Conservation (phyloP, 2,329 filamentous ascomycete genomes). For the Fusarium keratoplasticum region DNA sequence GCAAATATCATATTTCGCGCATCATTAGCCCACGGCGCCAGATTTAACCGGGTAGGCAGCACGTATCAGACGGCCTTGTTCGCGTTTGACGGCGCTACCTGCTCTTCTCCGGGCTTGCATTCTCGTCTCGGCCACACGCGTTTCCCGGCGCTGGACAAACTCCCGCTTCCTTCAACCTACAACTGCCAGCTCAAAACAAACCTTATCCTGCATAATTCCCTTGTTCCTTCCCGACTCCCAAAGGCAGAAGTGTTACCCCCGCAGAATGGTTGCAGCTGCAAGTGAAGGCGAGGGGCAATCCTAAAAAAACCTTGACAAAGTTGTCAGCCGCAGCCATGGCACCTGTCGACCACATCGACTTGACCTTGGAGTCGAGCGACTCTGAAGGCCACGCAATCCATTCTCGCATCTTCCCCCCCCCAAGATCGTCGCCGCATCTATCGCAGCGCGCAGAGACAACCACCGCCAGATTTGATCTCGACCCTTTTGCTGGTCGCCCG, state of each 20-base stretch:
- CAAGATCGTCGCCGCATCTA: background rate
- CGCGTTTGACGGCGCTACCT: slow-evolving; percentile 7
- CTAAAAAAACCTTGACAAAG: slow-evolving; percentile 42
- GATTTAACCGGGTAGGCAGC: background rate
- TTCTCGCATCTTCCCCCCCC: background rate
- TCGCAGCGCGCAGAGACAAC: slow-evolving; percentile 9
- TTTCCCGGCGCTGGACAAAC: slow-evolving; percentile 25
- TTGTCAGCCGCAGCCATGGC: slow-evolving; percentile 30
- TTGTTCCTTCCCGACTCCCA: background rate
- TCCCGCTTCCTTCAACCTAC: slow-evolving; percentile 26
- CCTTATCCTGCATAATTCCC: background rate
- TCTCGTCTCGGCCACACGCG: slow-evolving; percentile 34
- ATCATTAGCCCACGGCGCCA: background rate
- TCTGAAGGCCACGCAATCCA: slow-evolving; percentile 12
- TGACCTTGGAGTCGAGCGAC: slow-evolving; percentile 33
- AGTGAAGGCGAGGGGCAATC: slow-evolving; percentile 41
- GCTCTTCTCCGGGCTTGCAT: slow-evolving; percentile 11
- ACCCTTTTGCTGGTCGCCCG: slow-evolving; percentile 15
- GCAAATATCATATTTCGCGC: slow-evolving; percentile 15
- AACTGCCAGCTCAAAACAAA: slow-evolving; percentile 7
- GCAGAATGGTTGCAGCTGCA: slow-evolving; percentile 42
- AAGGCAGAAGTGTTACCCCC: slow-evolving; percentile 2
- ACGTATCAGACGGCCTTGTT: background rate
- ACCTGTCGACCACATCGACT: slow-evolving; percentile 29
- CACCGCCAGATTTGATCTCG: slow-evolving; percentile 22